These are phyloP conservation scores for Misopates orontium DNA, from an alignment of 257 asterid genomes.

Conservation along the genomic window DNA sequence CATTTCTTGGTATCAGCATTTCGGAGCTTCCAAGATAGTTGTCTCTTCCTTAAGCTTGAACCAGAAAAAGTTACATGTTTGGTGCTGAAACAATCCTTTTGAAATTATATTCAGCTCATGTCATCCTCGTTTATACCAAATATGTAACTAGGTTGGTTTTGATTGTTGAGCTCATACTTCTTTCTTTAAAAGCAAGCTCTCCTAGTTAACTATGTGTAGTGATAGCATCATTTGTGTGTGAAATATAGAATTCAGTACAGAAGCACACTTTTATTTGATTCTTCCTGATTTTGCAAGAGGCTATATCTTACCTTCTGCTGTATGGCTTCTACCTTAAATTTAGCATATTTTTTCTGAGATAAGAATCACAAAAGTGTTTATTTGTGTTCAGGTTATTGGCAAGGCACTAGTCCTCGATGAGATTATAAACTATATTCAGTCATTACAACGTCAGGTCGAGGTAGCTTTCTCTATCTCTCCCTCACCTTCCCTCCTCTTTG, in stretches of 20 bases:
- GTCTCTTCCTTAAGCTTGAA: not conserved
- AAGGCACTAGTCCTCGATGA: slow-evolving; percentile 89
- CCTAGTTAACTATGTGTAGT: slow-evolving; percentile 1
- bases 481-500: not conserved
- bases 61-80: not conserved
- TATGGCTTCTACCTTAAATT: not conserved
- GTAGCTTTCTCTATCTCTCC: slow-evolving; percentile 32
- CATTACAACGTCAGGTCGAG: slow-evolving; percentile 91
- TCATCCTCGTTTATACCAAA: not conserved
- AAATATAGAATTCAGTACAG: not conserved
- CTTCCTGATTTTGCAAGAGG: not conserved
- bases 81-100: not conserved
- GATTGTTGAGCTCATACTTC: slow-evolving; percentile 10
- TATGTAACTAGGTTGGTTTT: slow-evolving; percentile 2
- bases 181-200: slow-evolving; percentile 15
- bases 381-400: slow-evolving; percentile 68
- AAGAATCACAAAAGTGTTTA: slow-evolving; percentile 6
- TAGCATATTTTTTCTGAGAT: slow-evolving; percentile 11
- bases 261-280: not conserved
- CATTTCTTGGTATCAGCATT: too few species aligned
- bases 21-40: too few species aligned
- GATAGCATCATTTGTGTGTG: not conserved
- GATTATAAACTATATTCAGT: slow-evolving; percentile 83
- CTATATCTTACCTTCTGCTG: not conserved
- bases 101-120: not conserved